phyloP scores from a whole-genome alignment of 1,284 basidiomycete species.

The Puccinia horiana region DNA sequence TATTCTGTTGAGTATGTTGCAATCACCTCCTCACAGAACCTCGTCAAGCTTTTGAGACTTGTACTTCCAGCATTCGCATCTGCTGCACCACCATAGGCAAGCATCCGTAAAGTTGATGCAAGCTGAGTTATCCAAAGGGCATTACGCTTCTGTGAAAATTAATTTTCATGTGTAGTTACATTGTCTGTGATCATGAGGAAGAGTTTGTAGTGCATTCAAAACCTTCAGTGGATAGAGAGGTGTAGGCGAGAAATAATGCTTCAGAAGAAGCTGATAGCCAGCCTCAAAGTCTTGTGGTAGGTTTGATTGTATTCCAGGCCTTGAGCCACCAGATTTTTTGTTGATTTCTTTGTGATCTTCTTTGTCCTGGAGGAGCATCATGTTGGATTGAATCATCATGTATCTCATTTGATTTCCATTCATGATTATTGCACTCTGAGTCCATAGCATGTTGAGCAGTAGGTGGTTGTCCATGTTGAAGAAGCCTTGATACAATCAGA shows the following conservation, averaged over 20 bases:
- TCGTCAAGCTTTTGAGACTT: not conserved
- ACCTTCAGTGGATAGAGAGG: slow-evolving; percentile 4
- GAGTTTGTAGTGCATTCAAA: not conserved
- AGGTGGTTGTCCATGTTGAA: no score
- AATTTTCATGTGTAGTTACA: slow-evolving; percentile 25
- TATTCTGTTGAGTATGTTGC: no score
- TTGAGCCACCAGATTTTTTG: not conserved
- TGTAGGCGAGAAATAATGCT: not conserved
- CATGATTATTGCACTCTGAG: no score
- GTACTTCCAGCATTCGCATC: not conserved
- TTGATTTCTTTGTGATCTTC: not conserved
- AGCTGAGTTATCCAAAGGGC: not conserved
- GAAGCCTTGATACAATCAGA: no score
- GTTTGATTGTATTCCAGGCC: not conserved
- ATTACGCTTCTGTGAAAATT: not conserved
- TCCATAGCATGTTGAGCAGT: no score
- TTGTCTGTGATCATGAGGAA: not conserved
- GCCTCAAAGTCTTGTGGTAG: not conserved
- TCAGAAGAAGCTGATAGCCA: not conserved
- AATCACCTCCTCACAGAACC: not conserved
- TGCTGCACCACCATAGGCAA: not conserved
- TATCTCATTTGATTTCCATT: no score
- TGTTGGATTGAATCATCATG: no score
- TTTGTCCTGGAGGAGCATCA: not conserved
- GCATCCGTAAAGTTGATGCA: not conserved